Percentiles rank a stretch among this genome's conserved stretches.
Conservation (phyloP, 768 basidiomycete genomes). For the Roridomyces roridus region DNA sequence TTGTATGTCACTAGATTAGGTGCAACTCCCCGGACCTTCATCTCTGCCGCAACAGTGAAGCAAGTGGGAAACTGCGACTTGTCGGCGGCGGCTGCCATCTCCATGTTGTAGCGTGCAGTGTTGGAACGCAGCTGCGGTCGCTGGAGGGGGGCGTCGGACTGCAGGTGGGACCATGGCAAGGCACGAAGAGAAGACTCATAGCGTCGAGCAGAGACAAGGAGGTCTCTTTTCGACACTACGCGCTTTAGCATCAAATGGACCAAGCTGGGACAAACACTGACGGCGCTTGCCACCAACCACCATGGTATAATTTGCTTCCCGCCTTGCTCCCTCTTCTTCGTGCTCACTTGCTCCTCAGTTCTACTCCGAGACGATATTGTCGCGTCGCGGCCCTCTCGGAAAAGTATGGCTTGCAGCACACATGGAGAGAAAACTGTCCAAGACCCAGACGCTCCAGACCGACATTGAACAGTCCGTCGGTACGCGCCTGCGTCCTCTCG, state of each 20-base stretch:
- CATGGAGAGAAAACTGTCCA: constrained; percentile 97
- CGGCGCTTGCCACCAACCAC: constrained; percentile 14
- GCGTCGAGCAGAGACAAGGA: constrained; percentile 6
- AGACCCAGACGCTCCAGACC: constrained; percentile 91
- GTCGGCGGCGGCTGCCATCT: constrained; percentile 36
- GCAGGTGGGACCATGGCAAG: constrained; percentile 35
- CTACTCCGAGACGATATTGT: constrained; percentile 93
- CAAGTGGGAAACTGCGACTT: constrained; percentile 42
- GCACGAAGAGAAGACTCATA: constrained; percentile 21
- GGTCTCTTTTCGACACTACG: constrained; percentile 5
- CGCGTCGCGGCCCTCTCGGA: constrained; percentile 91
- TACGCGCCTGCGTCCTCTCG: constrained; percentile 39
- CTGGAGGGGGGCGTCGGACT: constrained; percentile 29
- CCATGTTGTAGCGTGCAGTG: constrained; percentile 36
- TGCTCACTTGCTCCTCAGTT: constrained; percentile 55
- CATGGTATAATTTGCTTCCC: constrained; percentile 33
- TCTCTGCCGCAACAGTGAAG: constrained; percentile 53
- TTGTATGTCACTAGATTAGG: constrained; percentile 67
- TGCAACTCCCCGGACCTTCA: constrained; percentile 61
- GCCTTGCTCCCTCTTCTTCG: not conserved
- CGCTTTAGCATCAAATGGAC: constrained; percentile 11
- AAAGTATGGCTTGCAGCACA: constrained; percentile 99
- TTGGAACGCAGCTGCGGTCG: constrained; percentile 27
- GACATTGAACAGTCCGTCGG: constrained; percentile 95
- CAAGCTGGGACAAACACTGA: not conserved